These are phyloP conservation scores for Nakazawaea ishiwadae DNA, from an alignment of 805 yeast species.

Conservation along the genomic window DNA sequence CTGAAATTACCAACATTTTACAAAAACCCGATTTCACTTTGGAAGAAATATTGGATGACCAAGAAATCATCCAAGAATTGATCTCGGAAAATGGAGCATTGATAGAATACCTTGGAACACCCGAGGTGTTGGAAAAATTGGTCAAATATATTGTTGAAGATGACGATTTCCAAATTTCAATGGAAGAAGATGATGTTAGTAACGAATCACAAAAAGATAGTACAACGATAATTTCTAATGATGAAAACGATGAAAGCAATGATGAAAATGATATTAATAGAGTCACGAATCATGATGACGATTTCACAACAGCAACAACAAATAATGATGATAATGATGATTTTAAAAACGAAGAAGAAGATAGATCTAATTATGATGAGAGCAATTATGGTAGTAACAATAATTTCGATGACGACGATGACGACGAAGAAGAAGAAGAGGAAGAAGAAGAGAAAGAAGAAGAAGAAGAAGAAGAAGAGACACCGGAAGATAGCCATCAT, in stretches of 20 bases:
- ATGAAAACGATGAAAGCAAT: not conserved
- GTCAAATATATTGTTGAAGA: constrained; percentile 61
- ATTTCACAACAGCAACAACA: constrained; percentile 15
- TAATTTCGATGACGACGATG: constrained; percentile 19
- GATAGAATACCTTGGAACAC: constrained; percentile 74
- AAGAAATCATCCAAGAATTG: constrained; percentile 68
- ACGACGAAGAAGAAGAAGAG: constrained; percentile 14
- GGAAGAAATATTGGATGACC: constrained; percentile 68
- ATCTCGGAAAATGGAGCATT: constrained; percentile 69
- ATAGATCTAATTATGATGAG: constrained; percentile 27
- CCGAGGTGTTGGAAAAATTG: constrained; percentile 64
- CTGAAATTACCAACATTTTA: constrained; percentile 50
- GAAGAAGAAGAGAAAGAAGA: constrained; percentile 23
- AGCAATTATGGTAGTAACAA: constrained; percentile 19
- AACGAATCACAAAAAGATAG: not conserved
- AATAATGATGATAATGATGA: constrained; percentile 9
- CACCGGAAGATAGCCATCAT: constrained; percentile 28
- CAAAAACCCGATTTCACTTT: constrained; percentile 42
- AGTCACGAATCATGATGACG: not conserved
- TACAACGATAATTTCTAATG: not conserved
- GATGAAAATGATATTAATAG: not conserved
- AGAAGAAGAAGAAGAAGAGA: constrained; percentile 26
- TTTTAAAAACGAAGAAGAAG: constrained; percentile 14
- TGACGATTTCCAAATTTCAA: constrained; percentile 32
- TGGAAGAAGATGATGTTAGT: constrained; percentile 3